Conservation (phyloP, 768 basidiomycete species). For the Lyophyllum decastes region DNA sequence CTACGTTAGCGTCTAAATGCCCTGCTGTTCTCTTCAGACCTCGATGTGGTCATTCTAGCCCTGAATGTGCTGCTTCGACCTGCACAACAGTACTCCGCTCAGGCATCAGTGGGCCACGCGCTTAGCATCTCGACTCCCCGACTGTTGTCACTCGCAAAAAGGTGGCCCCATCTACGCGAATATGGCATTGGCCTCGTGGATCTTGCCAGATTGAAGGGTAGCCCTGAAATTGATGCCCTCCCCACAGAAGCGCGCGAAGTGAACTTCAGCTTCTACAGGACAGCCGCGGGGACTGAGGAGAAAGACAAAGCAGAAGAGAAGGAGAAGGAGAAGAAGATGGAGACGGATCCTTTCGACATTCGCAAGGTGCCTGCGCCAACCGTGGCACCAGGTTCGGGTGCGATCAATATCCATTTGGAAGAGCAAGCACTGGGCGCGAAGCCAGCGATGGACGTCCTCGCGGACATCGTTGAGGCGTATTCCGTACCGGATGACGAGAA, state of each 20-base stretch:
- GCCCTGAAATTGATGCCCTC: slow-evolving; percentile 56
- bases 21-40: slow-evolving; percentile 84
- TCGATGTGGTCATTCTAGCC: slow-evolving; percentile 83
- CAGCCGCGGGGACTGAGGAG: slow-evolving; percentile 35
- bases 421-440: slow-evolving; percentile 60
- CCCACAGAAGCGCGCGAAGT: slow-evolving; percentile 79
- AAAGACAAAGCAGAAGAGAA: slow-evolving; percentile 47
- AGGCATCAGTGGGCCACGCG: slow-evolving; percentile 80
- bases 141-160: slow-evolving; percentile 79
- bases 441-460: slow-evolving; percentile 74
- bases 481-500: slow-evolving; percentile 79
- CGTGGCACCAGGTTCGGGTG: slow-evolving; percentile 41
- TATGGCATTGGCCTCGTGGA: slow-evolving; percentile 76
- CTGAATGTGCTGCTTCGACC: slow-evolving; percentile 89
- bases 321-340: slow-evolving; percentile 49
- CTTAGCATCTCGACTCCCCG: slow-evolving; percentile 82
- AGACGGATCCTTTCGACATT: slow-evolving; percentile 45
- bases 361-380: slow-evolving; percentile 44
- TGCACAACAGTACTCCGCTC: slow-evolving; percentile 91
- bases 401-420: slow-evolving; percentile 63
- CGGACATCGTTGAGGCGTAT: slow-evolving; percentile 67
- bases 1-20: slow-evolving; percentile 78
- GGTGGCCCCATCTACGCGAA: slow-evolving; percentile 84
- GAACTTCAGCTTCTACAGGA: slow-evolving; percentile 79
- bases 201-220: slow-evolving; percentile 59